Conservation (phyloP, 306 rosid genomes). For the Rosa persica region DNA sequence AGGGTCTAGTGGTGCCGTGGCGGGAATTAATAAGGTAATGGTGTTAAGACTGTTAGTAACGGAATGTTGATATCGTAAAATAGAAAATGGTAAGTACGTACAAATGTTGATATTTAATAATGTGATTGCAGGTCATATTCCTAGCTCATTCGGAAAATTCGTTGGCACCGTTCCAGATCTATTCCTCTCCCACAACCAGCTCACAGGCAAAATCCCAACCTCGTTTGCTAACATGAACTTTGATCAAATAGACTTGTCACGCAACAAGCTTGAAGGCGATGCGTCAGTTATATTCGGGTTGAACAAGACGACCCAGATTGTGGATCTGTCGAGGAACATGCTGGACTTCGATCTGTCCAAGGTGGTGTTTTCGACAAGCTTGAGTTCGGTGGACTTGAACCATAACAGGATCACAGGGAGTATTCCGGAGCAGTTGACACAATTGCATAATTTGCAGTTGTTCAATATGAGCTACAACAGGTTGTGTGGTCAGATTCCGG, state of each 20-base stretch:
- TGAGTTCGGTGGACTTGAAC: conserved; percentile 54
- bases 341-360: conserved; percentile 48
- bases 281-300: conserved; percentile 54
- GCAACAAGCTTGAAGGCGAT: conserved; percentile 75
- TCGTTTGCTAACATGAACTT: conserved; percentile 38
- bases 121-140: conserved; percentile 24
- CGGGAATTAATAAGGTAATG: too few relatives aligned
- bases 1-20: too few relatives aligned
- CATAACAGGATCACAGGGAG: conserved; percentile 58
- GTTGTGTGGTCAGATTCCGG: conserved; percentile 54
- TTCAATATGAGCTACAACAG: conserved; percentile 62
- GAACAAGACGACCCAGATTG: conserved; percentile 34
- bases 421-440: conserved; percentile 42
- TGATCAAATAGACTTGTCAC: conserved; percentile 37
- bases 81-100: too few relatives aligned
- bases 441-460: conserved; percentile 30
- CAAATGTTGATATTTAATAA: background rate
- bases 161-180: conserved; percentile 17
- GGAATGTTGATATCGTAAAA: too few relatives aligned
- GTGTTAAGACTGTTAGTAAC: too few relatives aligned
- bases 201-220: conserved; percentile 51
- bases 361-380: conserved; percentile 39
- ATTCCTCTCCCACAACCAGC: conserved; percentile 47
- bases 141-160: conserved; percentile 44
- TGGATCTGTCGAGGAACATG: conserved; percentile 62